phyloP scores from a whole-genome alignment of 2,329 filamentous ascomycete genomes.

The Fusarium mexicanum region DNA sequence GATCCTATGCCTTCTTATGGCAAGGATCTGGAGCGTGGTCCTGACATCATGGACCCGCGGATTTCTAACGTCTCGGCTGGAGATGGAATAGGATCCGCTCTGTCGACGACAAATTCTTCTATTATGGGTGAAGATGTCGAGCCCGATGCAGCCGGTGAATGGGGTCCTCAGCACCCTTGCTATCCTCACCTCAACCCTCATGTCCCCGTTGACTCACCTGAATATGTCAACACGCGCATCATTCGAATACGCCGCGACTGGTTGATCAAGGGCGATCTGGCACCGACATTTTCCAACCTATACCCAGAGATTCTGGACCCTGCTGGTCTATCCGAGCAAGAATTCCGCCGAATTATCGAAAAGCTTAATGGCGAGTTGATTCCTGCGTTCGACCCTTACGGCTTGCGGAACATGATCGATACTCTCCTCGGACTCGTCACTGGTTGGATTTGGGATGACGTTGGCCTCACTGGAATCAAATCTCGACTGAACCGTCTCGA shows the following conservation, averaged over 20 bases:
- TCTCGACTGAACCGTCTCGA: constrained; percentile 75
- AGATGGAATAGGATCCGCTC: constrained; percentile 63
- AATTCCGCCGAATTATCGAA: constrained; percentile 84
- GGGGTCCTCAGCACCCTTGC: constrained; percentile 94
- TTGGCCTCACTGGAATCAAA: constrained; percentile 82
- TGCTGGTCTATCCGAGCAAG: constrained; percentile 80
- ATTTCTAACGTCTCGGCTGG: constrained; percentile 60
- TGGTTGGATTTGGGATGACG: constrained; percentile 94
- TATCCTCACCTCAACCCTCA: constrained; percentile 94
- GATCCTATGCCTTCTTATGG: constrained; percentile 52
- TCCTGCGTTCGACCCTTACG: constrained; percentile 83
- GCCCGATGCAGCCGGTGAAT: constrained; percentile 77
- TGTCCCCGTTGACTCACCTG: constrained; percentile 78
- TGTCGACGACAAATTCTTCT: constrained; percentile 67
- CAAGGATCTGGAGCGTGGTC: constrained; percentile 66
- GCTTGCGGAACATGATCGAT: constrained; percentile 81
- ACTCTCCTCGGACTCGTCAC: constrained; percentile 81
- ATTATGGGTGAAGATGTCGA: constrained; percentile 73
- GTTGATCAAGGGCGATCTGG: constrained; percentile 88
- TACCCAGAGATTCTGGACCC: constrained; percentile 97
- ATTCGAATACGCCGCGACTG: constrained; percentile 93
- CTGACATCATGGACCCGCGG: constrained; percentile 55
- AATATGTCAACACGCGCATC: constrained; percentile 83
- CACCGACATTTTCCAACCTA: constrained; percentile 91
- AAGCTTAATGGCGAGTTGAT: constrained; percentile 82